A percentile compares a stretch with the other conserved stretches of the same genome.
Conservation (phyloP, 805 yeast genomes). For the Candida krabiensis region DNA sequence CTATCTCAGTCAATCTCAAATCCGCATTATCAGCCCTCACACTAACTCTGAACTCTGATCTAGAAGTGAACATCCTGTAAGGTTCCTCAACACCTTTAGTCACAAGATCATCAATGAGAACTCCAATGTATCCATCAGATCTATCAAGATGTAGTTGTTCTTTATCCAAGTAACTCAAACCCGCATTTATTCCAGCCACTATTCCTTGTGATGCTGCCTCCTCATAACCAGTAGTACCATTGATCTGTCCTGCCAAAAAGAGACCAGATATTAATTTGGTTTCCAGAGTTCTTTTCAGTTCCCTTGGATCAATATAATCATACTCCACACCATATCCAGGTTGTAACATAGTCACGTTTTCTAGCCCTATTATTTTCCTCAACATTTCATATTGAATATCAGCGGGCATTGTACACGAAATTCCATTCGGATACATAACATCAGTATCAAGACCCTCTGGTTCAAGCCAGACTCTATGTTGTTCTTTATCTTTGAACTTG, state of each 20-base stretch:
- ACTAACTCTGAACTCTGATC: constrained; percentile 89
- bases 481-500: constrained; percentile 70
- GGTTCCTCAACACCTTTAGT: constrained; percentile 98
- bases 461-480: constrained; percentile 91
- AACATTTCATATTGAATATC: constrained; percentile 81
- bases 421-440: constrained; percentile 94
- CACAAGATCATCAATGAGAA: constrained; percentile 87
- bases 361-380: constrained; percentile 81
- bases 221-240: constrained; percentile 98
- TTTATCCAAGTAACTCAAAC: constrained; percentile 45
- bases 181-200: constrained; percentile 95
- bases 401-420: constrained; percentile 93
- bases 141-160: constrained; percentile 59
- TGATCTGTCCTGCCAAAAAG: constrained; percentile 93
- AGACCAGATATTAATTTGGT: constrained; percentile 78
- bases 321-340: constrained; percentile 99
- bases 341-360: constrained; percentile 81
- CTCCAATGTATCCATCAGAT: constrained; percentile 89
- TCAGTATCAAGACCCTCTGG: constrained; percentile 92
- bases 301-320: constrained; percentile 94
- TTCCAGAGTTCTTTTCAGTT: constrained; percentile 72
- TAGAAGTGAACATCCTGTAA: constrained; percentile 94
- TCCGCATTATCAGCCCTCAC: constrained; percentile 96
- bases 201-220: constrained; percentile 98
- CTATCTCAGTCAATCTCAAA: constrained; percentile 70